Percentiles rank a stretch among this genome's conserved stretches.
Conservation (phyloP, 805 yeast species). For the Candida piceae region DNA sequence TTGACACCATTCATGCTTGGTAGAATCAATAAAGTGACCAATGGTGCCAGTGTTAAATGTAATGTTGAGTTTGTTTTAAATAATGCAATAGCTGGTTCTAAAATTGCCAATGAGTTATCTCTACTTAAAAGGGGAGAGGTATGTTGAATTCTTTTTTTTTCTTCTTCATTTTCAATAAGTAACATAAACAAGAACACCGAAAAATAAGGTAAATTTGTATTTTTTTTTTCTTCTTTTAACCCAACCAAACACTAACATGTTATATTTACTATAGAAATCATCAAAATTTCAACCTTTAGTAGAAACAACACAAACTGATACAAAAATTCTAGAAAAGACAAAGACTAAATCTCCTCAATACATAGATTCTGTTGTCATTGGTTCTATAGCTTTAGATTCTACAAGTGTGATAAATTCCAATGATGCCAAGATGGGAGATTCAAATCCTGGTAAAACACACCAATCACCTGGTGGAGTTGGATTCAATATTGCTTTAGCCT, state of each 20-base stretch:
- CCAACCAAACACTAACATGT: background rate
- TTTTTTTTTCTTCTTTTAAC: too few relatives aligned
- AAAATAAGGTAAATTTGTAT: too few relatives aligned
- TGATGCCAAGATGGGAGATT: conserved; percentile 43
- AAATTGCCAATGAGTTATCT: conserved; percentile 55
- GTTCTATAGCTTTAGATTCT: conserved; percentile 74
- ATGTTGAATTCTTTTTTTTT: conserved; percentile 2
- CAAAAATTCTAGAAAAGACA: too few relatives aligned
- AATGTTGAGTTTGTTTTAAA: conserved; percentile 74
- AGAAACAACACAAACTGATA: too few relatives aligned
- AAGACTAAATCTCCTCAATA: background rate
- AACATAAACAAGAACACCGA: too few relatives aligned
- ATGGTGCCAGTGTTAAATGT: conserved; percentile 64
- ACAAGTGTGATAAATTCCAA: conserved; percentile 40
- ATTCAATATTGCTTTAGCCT: conserved; percentile 68
- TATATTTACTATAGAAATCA: background rate
- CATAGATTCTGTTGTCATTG: conserved; percentile 46
- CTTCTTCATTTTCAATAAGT: too few relatives aligned
- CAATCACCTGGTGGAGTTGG: conserved; percentile 82
- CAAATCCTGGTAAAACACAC: conserved; percentile 62
- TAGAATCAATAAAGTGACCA: conserved; percentile 60
- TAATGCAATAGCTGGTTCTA: conserved; percentile 65
- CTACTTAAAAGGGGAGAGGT: conserved; percentile 25
- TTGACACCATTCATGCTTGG: conserved; percentile 73
- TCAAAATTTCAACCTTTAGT: too few relatives aligned